Base-by-base conservation (phyloP, 1,139 yeast species). In the Diutina sp. region DNA sequence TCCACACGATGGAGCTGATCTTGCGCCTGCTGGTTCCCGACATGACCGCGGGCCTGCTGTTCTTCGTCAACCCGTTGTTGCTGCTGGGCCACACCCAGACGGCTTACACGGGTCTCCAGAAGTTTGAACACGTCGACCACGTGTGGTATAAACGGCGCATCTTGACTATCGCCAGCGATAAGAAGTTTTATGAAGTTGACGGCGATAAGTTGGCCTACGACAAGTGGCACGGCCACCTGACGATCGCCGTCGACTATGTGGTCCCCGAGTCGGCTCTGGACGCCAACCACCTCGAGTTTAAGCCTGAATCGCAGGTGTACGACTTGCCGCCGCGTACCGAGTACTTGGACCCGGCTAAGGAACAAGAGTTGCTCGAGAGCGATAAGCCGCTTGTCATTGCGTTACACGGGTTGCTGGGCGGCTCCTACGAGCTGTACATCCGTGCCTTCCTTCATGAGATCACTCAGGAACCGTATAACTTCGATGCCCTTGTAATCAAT, bases 341-440 rank as follows among this genome's bases (percentile, higher is more conserved):
- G 59, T 77, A 67, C 62, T 62, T 72, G 58, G 68, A 75, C 57
- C 76, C 76, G 0, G 58, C 62, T 4, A 59, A 62, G 18, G 81
- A 76, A 56, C 63, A 67, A 16, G 66, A 66, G 12, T 60, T 73
- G 48, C 58, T 66, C 3, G 68, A 67, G 35, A 80, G 79, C 60
- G 66, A 70, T 14, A 75, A 70, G 60, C 87, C 86, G 0, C 70
- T 82, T 62, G 66, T 82, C 28, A 70, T 82, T 55, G 78, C 80
- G 1, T 66, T 80, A 50, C 87, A 82, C 65, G 87, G 87, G 2
- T 71, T 82, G 53, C 77, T 85, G 11, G 87, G 87, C 18, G 87
- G 87, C 0, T 80, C 85, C 9, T 78, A 77, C 62, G 87, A 82
- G 65, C 71, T 80, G 51, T 82, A 82, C 59, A 75, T 82, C 32